Evolutionary conservation across 345 rosid species (phyloP), one percentile per base, ranked within the genome.

Genomic region (Eucalyptus viminalis): DNA sequence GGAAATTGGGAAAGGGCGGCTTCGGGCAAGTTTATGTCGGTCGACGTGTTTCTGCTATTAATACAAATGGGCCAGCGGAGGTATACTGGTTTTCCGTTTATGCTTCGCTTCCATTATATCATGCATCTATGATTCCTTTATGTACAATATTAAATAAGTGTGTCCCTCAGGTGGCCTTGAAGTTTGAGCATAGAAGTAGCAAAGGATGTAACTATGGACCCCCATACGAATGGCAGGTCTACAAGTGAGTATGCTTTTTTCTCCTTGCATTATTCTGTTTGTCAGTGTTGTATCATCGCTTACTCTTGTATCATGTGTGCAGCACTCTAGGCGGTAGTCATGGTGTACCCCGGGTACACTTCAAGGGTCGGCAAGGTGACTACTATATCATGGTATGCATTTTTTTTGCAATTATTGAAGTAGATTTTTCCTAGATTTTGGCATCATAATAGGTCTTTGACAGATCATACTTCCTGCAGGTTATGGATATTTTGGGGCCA

Each of bases 11-110:
- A 31, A 98, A 98, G 92, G 99, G 99, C 90, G 99, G 99, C 44
- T 98, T 98, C 93, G 99, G 99, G 29, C 99, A 98, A 93, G 99
- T 97, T 90, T 97, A 94, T 95, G 97, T 97, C 83, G 99, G 99
- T 54, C 93, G 97, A 89, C 94, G 98, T 88, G 93, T 92, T 54
- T 93, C 93, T 90, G 93, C 93, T 86, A 94, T 89, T 86, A 96
- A 94, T 86, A 92, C 95, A 93, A 92, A 88, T 65, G 98, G 97
- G 86, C 92, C 97, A 6, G 29, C 4, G 43, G 89, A 90, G 91
- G 91, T 80, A 80, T 76, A n/a, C 22, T 53, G 44, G 58, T 86
- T 87, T 76, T 89, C 22, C 7, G 3, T 72, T 6, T 43, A 21
- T 14, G 24, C 47, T 54, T 53, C 44, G 44, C 60, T 62, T 25